Conservation (phyloP, 202 grass and related monocot genomes). For the Alloteropsis angusta region DNA sequence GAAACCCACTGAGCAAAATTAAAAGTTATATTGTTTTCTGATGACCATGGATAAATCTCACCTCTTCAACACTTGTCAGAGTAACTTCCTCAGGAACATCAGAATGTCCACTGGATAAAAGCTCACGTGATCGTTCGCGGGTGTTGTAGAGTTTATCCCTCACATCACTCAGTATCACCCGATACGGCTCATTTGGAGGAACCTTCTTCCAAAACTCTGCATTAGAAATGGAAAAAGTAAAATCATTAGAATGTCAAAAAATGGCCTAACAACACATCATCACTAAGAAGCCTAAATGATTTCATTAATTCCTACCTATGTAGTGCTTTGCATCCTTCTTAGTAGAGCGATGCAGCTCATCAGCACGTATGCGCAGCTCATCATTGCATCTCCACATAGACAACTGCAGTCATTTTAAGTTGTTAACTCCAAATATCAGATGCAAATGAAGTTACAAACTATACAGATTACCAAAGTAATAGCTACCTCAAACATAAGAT, state of each 20-base stretch:
- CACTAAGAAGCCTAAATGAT: constrained; percentile 10
- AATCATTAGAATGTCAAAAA: constrained; percentile 9
- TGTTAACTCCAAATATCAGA: background rate
- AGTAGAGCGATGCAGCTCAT: constrained; percentile 57
- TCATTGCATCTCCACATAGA: constrained; percentile 93
- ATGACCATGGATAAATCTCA: background rate
- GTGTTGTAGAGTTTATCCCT: constrained; percentile 92
- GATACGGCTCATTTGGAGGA: constrained; percentile 77
- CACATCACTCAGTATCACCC: constrained; percentile 80
- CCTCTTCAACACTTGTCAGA: constrained; percentile 71
- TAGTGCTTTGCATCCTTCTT: constrained; percentile 97
- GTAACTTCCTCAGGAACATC: constrained; percentile 75
- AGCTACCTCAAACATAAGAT: constrained; percentile 94
- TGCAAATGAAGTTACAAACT: background rate
- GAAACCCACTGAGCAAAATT: background rate
- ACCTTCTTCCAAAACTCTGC: constrained; percentile 97
- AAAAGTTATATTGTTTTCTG: background rate
- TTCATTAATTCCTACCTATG: constrained; percentile 51
- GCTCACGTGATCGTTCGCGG: constrained; percentile 70
- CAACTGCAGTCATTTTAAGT: constrained; percentile 41
- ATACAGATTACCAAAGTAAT: background rate
- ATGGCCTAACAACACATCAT: background rate
- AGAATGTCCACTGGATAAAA: constrained; percentile 78
- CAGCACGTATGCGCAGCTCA: constrained; percentile 60
- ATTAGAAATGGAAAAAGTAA: background rate